Base-by-base conservation (phyloP, 1,284 basidiomycete genomes). In the Sutorius eximius region DNA sequence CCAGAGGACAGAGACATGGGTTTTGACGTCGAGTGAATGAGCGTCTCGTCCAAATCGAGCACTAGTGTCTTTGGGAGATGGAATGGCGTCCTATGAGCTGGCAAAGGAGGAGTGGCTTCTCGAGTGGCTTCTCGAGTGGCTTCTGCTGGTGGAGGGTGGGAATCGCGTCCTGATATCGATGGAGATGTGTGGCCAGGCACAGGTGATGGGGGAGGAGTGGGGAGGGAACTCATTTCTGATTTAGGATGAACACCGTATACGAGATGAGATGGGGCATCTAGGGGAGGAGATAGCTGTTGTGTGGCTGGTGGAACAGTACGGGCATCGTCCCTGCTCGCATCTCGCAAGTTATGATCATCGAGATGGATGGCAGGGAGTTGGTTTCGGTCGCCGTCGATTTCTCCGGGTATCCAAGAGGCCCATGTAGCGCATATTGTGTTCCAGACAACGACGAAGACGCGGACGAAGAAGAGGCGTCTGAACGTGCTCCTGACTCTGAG, bases 21-120 rank as follows among this genome's bases (percentile, higher is more conserved):
- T 40, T 93, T 81, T 27, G 93, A 93, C 0, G 95, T 99, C 2
- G 95, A 98, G 70, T 99, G 96, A 57, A 99, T 98, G 53, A 99
- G 83, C 1, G 96, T 99, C 75, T 99, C 96, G 72, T 99, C 96
- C 40, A 99, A 78, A 74, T 99, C 96, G 45, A 99, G 84, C 20
- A 98, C 94, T 30, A 98, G 84, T 0, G 93, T 96, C 77, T 98
- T 98, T 44, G 85, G 91, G 20, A 83, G 76, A 66, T 89, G 89
- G 64, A 95, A 88, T 1, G 87, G 85, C 0, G 86, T 82, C 65
- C 80, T 83, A 57, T 82, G 80, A 20, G 80, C 64, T 38, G 74
- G 62, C 51, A 78, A 62, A 43, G 75, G 70, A 40, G 86, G 82
- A 1, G 82, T 82, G 2, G 77, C 69, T 29, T 82, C 75, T 50